Evolutionary conservation across 768 basidiomycete genomes (phyloP).

Genomic region (Cubamyces lactineus): DNA sequence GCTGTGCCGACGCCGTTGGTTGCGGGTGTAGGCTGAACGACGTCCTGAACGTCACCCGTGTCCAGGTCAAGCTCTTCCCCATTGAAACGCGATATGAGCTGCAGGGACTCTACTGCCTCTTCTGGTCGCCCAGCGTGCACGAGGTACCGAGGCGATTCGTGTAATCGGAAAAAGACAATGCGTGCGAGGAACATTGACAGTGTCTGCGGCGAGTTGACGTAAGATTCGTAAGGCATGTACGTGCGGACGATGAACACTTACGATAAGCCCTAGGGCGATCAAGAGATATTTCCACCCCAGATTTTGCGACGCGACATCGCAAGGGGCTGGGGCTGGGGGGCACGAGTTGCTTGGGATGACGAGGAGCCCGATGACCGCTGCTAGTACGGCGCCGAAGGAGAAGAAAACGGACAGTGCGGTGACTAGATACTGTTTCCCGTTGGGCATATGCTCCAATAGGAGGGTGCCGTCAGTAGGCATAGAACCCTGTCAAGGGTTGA

Average conservation of each 20-base stretch:
- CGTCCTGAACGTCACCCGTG: slow-evolving; percentile 69
- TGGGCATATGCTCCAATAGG: slow-evolving; percentile 90
- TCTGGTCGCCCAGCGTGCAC: slow-evolving; percentile 84
- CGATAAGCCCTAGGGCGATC: slow-evolving; percentile 74
- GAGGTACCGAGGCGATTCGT: slow-evolving; percentile 94
- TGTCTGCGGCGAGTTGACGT: slow-evolving; percentile 55
- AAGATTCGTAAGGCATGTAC: not conserved
- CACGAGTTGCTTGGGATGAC: slow-evolving; percentile 82
- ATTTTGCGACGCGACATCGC: slow-evolving; percentile 72
- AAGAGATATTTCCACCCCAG: slow-evolving; percentile 91
- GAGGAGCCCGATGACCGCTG: slow-evolving; percentile 78
- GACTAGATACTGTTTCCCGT: slow-evolving; percentile 88
- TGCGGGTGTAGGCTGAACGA: slow-evolving; percentile 27
- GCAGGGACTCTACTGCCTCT: slow-evolving; percentile 83
- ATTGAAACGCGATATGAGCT: slow-evolving; percentile 86
- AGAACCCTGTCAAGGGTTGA: slow-evolving; percentile 58
- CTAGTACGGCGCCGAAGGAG: slow-evolving; percentile 86
- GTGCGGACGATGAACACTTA: slow-evolving; percentile 46
- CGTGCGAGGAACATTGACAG: slow-evolving; percentile 85
- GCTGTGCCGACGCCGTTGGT: not conserved
- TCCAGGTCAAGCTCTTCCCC: slow-evolving; percentile 69
- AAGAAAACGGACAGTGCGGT: slow-evolving; percentile 95
- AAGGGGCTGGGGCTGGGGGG: slow-evolving; percentile 47
- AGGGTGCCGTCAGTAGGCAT: slow-evolving; percentile 98
- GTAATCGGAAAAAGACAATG: slow-evolving; percentile 86